Conservation (phyloP, 306 rosid genomes). For the Cucurbita moschata region DNA sequence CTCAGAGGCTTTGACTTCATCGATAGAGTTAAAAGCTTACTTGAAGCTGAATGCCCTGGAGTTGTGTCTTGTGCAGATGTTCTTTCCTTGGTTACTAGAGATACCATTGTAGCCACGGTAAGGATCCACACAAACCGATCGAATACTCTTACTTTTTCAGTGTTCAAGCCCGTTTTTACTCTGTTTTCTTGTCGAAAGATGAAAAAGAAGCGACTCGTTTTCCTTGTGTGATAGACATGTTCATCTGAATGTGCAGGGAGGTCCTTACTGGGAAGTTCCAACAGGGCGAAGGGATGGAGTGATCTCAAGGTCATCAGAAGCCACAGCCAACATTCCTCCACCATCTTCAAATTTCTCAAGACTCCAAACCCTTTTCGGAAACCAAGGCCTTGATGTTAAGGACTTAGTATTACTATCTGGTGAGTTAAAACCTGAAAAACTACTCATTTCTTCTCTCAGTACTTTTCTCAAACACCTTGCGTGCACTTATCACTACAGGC, state of each 20-base stretch:
- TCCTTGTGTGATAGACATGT: not conserved
- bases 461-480: not conserved
- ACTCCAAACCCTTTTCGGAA: constrained; percentile 48
- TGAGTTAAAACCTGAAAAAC: not conserved
- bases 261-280: constrained; percentile 88
- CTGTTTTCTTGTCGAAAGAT: not conserved
- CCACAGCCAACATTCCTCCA: constrained; percentile 40
- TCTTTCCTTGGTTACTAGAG: constrained; percentile 65
- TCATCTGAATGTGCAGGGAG: constrained; percentile 44
- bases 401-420: constrained; percentile 26
- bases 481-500: constrained; percentile 23
- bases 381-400: constrained; percentile 48
- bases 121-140: constrained; percentile 11
- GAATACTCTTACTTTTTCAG: not conserved
- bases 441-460: not conserved
- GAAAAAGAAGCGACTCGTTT: not conserved
- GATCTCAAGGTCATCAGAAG: constrained; percentile 42
- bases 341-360: constrained; percentile 40
- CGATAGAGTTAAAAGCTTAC: constrained; percentile 60
- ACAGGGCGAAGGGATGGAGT: constrained; percentile 89
- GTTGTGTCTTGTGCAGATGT: constrained; percentile 84
- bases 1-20: constrained; percentile 80
- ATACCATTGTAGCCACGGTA: constrained; percentile 61
- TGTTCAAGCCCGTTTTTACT: not conserved
- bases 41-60: constrained; percentile 84